Evolutionary conservation across 2,329 filamentous ascomycete genomes (phyloP).

Genomic region (Colletotrichum australisinense): DNA sequence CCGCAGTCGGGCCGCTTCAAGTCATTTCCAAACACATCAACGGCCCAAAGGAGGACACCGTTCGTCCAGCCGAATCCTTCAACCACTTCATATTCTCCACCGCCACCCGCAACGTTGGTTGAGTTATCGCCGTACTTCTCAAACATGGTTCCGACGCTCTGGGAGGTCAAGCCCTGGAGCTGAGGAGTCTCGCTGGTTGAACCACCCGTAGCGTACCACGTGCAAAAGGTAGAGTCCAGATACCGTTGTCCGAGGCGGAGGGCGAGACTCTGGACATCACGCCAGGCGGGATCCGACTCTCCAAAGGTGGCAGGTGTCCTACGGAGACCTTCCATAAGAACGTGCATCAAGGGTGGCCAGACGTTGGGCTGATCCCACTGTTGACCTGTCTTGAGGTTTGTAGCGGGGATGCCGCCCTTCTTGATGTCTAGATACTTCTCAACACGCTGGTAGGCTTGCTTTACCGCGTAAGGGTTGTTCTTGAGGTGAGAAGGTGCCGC

Average conservation of each 20-base stretch:
- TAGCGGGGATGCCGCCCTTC: slow-evolving; percentile 70
- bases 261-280: slow-evolving; percentile 65
- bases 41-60: slow-evolving; percentile 74
- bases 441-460: slow-evolving; percentile 65
- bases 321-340: slow-evolving; percentile 71
- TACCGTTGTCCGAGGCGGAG: slow-evolving; percentile 73
- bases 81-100: slow-evolving; percentile 77
- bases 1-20: slow-evolving; percentile 68
- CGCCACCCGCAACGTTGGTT: slow-evolving; percentile 70
- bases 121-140: slow-evolving; percentile 75
- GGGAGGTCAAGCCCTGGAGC: slow-evolving; percentile 56
- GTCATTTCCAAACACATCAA: slow-evolving; percentile 69
- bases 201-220: slow-evolving; percentile 76
- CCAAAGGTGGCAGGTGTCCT: slow-evolving; percentile 69
- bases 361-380: slow-evolving; percentile 80
- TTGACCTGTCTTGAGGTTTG: slow-evolving; percentile 70
- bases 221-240: slow-evolving; percentile 75
- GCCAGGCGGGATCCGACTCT: slow-evolving; percentile 63
- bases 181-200: slow-evolving; percentile 64
- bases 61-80: slow-evolving; percentile 80
- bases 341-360: slow-evolving; percentile 75
- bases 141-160: slow-evolving; percentile 71
- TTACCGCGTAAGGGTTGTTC: slow-evolving; percentile 68
- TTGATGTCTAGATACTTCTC: slow-evolving; percentile 61
- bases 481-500: slow-evolving; percentile 68